Percentiles rank a stretch among this genome's conserved stretches.
phyloP scores from a whole-genome alignment of 2,329 filamentous ascomycete species.

The Exserohilum turcica region DNA sequence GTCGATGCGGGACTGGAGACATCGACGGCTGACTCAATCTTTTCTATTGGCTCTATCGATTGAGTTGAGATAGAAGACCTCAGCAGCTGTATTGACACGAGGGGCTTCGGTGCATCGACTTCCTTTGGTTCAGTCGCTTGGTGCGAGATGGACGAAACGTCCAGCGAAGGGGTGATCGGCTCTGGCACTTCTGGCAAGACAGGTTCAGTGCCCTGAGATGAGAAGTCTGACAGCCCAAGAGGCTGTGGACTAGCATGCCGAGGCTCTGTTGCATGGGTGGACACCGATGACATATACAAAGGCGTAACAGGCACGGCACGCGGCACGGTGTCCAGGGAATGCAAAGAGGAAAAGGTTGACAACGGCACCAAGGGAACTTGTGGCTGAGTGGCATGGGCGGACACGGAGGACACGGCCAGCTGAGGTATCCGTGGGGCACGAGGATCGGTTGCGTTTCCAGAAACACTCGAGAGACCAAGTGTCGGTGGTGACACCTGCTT shows the following conservation, averaged over 20 bases:
- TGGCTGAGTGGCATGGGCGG: slow-evolving; percentile 33
- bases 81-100: slow-evolving; percentile 26
- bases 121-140: slow-evolving; percentile 38
- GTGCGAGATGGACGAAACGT: slow-evolving; percentile 34
- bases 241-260: slow-evolving; percentile 17
- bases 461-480: slow-evolving; percentile 35
- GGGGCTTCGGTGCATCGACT: slow-evolving; percentile 19
- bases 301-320: slow-evolving; percentile 16
- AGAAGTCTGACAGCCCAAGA: slow-evolving; percentile 28
- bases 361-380: slow-evolving; percentile 16
- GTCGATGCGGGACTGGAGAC: slow-evolving; percentile 1
- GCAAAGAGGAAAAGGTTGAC: slow-evolving; percentile 27
- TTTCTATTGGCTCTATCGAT: slow-evolving; percentile 29
- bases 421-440: slow-evolving; percentile 19
- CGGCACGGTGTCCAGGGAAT: slow-evolving; percentile 31
- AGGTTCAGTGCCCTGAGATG: slow-evolving; percentile 33
- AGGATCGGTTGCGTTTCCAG: slow-evolving; percentile 34
- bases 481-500: slow-evolving; percentile 18
- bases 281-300: slow-evolving; percentile 30
- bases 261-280: slow-evolving; percentile 34
- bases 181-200: slow-evolving; percentile 37
- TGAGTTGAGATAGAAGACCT: slow-evolving; percentile 40
- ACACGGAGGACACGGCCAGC: slow-evolving; percentile 24
- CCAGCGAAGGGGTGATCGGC: slow-evolving; percentile 31
- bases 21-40: not conserved